These are phyloP conservation scores for Echria macrotheca DNA, from an alignment of 495 filamentous ascomycete species.

Conservation along the genomic window DNA sequence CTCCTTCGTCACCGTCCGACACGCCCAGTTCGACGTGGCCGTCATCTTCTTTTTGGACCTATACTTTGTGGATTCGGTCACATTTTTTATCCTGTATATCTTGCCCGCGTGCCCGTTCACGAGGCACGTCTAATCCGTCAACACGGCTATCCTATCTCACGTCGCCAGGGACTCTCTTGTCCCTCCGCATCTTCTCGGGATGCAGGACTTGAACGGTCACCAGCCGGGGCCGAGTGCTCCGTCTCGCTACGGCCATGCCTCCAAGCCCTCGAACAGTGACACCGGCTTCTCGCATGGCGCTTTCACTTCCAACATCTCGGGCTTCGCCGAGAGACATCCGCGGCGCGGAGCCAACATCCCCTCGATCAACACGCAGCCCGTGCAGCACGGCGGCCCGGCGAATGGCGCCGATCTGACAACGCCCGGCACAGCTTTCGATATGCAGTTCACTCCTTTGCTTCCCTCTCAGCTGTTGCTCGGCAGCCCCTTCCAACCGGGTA, in stretches of 20 bases:
- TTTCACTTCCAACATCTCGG: conserved; percentile 73
- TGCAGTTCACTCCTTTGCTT: conserved; percentile 95
- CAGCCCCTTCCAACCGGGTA: conserved; percentile 94
- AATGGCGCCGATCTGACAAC: conserved; percentile 71
- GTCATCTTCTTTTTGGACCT: too few species aligned
- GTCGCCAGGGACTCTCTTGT: conserved; percentile 66
- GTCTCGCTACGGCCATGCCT: conserved; percentile 57
- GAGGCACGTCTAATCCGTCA: conserved; percentile 55
- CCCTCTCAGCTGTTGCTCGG: conserved; percentile 92
- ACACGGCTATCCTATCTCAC: conserved; percentile 65
- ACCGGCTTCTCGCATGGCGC: conserved; percentile 90
- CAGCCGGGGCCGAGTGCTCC: conserved; percentile 52
- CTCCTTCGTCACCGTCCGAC: too few species aligned
- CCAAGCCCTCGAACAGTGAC: conserved; percentile 71
- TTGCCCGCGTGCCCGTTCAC: conserved; percentile 41
- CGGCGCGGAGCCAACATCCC: conserved; percentile 75
- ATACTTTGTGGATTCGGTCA: too few species aligned
- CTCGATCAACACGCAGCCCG: conserved; percentile 77
- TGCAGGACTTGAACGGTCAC: conserved; percentile 72
- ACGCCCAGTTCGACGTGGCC: too few species aligned
- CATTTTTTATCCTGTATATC: too few species aligned
- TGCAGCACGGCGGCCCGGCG: conserved; percentile 31
- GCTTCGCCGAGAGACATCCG: conserved; percentile 76
- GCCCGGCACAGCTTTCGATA: conserved; percentile 85
- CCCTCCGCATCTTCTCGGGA: conserved; percentile 75